phyloP scores from a whole-genome alignment of 305 asterid genomes.

The Plantago lanceolata region DNA sequence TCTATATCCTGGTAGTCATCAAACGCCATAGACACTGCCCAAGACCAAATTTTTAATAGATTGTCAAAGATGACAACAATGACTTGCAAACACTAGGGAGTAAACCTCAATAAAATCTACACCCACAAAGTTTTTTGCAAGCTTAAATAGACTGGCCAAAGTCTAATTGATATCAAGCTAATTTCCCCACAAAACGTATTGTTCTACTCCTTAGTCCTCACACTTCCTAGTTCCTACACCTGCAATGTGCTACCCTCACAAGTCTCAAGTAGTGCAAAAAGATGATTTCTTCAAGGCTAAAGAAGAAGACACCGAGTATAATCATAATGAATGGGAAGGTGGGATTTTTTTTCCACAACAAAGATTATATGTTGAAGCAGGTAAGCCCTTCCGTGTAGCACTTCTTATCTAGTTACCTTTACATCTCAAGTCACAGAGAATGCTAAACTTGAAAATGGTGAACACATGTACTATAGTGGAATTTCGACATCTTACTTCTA shows the following conservation, averaged over 20 bases:
- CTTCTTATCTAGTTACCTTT: conserved; percentile 1
- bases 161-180: conserved; percentile 10
- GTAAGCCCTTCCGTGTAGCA: conserved; percentile 7
- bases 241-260: neutral
- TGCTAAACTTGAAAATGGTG: neutral
- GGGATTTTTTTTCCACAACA: conserved; percentile 13
- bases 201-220: neutral
- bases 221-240: neutral
- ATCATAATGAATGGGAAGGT: conserved; percentile 13
- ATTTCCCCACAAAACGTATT: conserved; percentile 1
- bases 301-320: conserved; percentile 2
- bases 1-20: conserved; percentile 15
- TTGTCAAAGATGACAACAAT: conserved; percentile 17
- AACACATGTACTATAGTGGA: neutral
- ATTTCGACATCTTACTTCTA: no score
- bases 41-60: conserved; percentile 12
- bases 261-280: conserved; percentile 2
- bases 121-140: conserved; percentile 16
- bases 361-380: conserved; percentile 13
- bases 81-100: conserved; percentile 17
- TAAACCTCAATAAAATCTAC: conserved; percentile 30
- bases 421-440: neutral
- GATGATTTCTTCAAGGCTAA: conserved; percentile 13
- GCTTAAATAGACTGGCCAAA: conserved; percentile 22
- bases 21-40: conserved; percentile 11